These are phyloP conservation scores for Phytophthora macrochlamydospora DNA, from an alignment of 352 stramenopile species.

Conservation along the genomic window DNA sequence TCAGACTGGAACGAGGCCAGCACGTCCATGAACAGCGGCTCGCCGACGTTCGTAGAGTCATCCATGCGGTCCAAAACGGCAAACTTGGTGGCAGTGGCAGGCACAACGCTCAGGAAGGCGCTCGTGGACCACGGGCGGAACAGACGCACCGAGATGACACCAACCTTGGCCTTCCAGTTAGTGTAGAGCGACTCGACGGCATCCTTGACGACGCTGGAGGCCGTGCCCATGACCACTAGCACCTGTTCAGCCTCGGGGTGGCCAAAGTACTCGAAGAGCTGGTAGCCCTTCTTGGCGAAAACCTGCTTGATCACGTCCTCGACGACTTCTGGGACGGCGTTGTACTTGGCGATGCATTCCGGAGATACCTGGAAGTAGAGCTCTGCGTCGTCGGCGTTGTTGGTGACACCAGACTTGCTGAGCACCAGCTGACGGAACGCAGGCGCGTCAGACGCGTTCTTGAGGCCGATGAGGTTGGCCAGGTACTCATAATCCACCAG, in stretches of 20 bases:
- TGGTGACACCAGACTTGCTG: slow-evolving; percentile 44
- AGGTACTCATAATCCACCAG: slow-evolving; percentile 76
- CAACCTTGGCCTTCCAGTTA: slow-evolving; percentile 86
- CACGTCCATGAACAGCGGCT: slow-evolving; percentile 93
- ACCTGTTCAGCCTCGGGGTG: slow-evolving; percentile 85
- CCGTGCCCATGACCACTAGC: slow-evolving; percentile 92
- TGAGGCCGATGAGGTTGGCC: slow-evolving; percentile 68
- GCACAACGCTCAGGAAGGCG: slow-evolving; percentile 81
- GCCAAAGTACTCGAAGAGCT: slow-evolving; percentile 92
- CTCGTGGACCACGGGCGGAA: slow-evolving; percentile 90
- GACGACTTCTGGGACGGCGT: slow-evolving; percentile 64
- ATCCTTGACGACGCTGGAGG: slow-evolving; percentile 88
- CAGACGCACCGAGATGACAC: slow-evolving; percentile 89
- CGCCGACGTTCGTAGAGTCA: slow-evolving; percentile 84
- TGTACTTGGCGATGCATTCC: slow-evolving; percentile 86
- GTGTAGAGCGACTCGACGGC: slow-evolving; percentile 84
- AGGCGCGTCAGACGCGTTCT: slow-evolving; percentile 40
- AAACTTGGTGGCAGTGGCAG: slow-evolving; percentile 75
- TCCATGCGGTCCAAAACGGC: slow-evolving; percentile 93
- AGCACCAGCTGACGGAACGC: slow-evolving; percentile 77
- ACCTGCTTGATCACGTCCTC: slow-evolving; percentile 86
- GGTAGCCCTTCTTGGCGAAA: slow-evolving; percentile 81
- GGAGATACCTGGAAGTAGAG: slow-evolving; percentile 94
- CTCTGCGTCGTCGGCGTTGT: slow-evolving; percentile 74
- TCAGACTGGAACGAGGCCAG: slow-evolving; percentile 90